These are phyloP conservation scores for Carallia pectinifolia DNA, from an alignment of 345 rosid species.

Conservation along the genomic window DNA sequence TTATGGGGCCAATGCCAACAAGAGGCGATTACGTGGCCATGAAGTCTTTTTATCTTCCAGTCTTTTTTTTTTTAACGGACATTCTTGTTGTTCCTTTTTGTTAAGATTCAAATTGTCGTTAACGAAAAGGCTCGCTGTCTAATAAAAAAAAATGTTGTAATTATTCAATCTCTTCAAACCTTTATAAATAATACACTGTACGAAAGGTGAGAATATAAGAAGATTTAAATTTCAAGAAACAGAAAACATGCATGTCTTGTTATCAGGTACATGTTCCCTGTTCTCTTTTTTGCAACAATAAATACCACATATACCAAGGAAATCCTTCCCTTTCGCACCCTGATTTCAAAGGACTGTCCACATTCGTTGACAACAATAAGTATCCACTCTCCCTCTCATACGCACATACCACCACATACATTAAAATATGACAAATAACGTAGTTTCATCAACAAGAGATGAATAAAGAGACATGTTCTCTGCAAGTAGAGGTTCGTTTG, in stretches of 20 bases:
- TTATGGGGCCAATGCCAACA: no score
- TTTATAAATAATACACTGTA: no score
- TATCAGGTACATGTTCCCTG: slow-evolving; percentile 8
- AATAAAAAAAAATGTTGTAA: no score
- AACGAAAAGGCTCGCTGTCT: no score
- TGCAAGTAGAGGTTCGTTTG: slow-evolving; percentile 45
- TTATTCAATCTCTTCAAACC: no score
- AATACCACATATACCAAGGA: slow-evolving; percentile 14
- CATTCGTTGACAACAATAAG: slow-evolving; percentile 15
- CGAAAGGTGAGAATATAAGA: no score
- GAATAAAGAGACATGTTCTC: slow-evolving; percentile 45
- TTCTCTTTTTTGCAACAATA: slow-evolving; percentile 24
- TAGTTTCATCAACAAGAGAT: slow-evolving; percentile 18
- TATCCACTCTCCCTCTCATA: background rate
- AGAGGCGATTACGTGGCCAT: no score
- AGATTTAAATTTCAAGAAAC: background rate
- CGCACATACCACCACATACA: background rate
- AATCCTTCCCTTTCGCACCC: slow-evolving; percentile 10
- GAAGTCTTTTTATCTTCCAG: no score
- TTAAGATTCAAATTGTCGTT: no score
- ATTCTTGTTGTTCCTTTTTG: no score
- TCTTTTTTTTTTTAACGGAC: no score
- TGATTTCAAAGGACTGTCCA: slow-evolving; percentile 28
- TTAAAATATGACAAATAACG: slow-evolving; percentile 5
- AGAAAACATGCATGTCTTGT: slow-evolving; percentile 4